Percentiles rank a stretch among this genome's conserved stretches.
Evolutionary conservation across 805 yeast genomes (phyloP).

Genomic region (Torulaspora maleeae): DNA sequence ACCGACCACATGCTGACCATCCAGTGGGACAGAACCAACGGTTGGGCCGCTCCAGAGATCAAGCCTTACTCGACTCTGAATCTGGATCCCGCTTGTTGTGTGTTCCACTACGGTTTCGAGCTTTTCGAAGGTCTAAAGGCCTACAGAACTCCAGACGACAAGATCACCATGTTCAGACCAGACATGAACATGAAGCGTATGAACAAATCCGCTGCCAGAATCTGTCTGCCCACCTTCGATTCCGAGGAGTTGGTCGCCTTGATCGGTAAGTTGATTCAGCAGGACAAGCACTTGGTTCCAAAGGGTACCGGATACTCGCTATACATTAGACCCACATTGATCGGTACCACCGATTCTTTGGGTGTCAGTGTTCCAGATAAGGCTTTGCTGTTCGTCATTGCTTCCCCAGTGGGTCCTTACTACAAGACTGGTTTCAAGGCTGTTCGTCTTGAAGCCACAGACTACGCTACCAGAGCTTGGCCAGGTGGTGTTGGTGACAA

Average conservation of each 20-base stretch:
- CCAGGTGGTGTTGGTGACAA: slow-evolving; percentile 98
- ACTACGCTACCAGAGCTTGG: slow-evolving; percentile 97
- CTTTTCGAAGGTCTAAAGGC: slow-evolving; percentile 96
- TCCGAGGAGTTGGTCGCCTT: slow-evolving; percentile 68
- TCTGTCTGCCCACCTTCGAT: slow-evolving; percentile 84
- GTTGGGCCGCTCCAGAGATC: slow-evolving; percentile 90
- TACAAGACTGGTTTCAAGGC: slow-evolving; percentile 95
- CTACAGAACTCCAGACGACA: slow-evolving; percentile 58
- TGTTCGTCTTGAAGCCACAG: slow-evolving; percentile 89
- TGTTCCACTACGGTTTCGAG: slow-evolving; percentile 92
- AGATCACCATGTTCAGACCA: slow-evolving; percentile 82
- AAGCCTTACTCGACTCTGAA: slow-evolving; percentile 73
- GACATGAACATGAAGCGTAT: slow-evolving; percentile 88
- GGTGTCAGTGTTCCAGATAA: slow-evolving; percentile 82
- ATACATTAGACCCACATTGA: slow-evolving; percentile 90
- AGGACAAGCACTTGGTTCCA: slow-evolving; percentile 80
- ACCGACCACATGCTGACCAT: slow-evolving; percentile 85
- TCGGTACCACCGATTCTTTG: slow-evolving; percentile 83
- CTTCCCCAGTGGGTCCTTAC: slow-evolving; percentile 97
- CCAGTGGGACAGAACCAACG: slow-evolving; percentile 70
- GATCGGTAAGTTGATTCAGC: slow-evolving; percentile 67
- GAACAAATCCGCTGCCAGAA: slow-evolving; percentile 83
- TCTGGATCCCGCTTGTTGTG: slow-evolving; percentile 85
- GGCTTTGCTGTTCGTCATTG: slow-evolving; percentile 80
- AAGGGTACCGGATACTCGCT: slow-evolving; percentile 82